phyloP scores from a whole-genome alignment of 2,329 filamentous ascomycete genomes.

The Aotearoamyces nothofagi region DNA sequence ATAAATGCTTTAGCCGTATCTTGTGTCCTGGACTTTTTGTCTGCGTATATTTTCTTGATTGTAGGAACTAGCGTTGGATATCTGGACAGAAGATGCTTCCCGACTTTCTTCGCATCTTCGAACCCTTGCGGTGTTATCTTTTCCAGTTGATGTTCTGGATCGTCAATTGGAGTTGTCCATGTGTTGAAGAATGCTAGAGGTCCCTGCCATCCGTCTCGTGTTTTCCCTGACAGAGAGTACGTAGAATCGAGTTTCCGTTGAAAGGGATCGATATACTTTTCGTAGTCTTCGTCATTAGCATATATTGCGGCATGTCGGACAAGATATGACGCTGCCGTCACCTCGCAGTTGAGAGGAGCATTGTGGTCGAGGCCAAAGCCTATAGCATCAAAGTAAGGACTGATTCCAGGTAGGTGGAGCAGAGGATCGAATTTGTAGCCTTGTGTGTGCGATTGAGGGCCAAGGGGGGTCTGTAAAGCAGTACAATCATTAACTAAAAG shows the following conservation, averaged over 20 bases:
- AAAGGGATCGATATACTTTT: constrained; percentile 40
- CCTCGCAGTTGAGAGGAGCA: constrained; percentile 32
- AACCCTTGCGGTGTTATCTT: constrained; percentile 16
- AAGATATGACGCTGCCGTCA: constrained; percentile 36
- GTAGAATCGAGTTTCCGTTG: constrained; percentile 41
- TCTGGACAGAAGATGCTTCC: constrained; percentile 13
- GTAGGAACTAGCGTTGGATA: constrained; percentile 16
- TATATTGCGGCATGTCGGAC: constrained; percentile 45
- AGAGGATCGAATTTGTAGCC: constrained; percentile 35
- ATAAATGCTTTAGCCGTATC: constrained; percentile 16
- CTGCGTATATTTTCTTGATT: constrained; percentile 16
- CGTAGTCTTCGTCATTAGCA: constrained; percentile 42
- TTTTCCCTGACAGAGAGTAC: constrained; percentile 5
- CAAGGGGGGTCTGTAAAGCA: too few relatives aligned
- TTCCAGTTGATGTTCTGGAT: constrained; percentile 16
- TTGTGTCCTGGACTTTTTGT: constrained; percentile 16
- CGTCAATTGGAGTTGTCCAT: constrained; percentile 16
- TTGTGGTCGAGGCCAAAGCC: constrained; percentile 22
- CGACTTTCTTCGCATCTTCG: constrained; percentile 15
- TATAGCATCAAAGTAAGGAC: constrained; percentile 38
- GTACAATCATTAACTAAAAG: too few relatives aligned
- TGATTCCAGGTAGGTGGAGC: constrained; percentile 37
- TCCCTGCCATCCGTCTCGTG: constrained; percentile 13
- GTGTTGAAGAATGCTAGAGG: constrained; percentile 13
- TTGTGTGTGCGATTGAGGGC: constrained; percentile 12